Conservation (phyloP, 2,329 filamentous ascomycete genomes). For the Aphanocladium album region DNA sequence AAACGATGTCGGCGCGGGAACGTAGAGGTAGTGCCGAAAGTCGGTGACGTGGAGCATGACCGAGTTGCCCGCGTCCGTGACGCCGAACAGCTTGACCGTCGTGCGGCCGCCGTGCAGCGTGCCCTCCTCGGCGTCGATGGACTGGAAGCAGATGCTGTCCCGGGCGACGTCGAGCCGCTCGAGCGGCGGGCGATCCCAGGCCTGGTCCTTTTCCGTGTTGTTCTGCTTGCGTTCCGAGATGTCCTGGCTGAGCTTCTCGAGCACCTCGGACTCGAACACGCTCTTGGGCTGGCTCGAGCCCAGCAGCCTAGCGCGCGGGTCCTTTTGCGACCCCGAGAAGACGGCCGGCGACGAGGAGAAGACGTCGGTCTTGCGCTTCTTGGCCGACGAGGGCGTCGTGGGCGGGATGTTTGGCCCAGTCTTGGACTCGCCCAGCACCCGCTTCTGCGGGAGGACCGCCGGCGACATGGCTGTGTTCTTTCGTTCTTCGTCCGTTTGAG, state of each 20-base stretch:
- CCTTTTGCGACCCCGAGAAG: conserved; percentile 59
- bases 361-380: conserved; percentile 78
- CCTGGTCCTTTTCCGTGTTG: conserved; percentile 89
- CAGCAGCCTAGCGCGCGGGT: conserved; percentile 52
- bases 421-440: conserved; percentile 65
- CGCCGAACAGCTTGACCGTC: conserved; percentile 87
- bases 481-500: conserved; percentile 4
- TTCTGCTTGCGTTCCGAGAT: conserved; percentile 78
- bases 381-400: conserved; percentile 54
- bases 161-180: conserved; percentile 49
- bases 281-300: conserved; percentile 80
- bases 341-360: conserved; percentile 50
- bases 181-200: conserved; percentile 67
- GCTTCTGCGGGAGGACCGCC: conserved; percentile 61
- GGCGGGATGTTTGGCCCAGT: conserved; percentile 56
- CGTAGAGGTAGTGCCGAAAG: conserved; percentile 94
- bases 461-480: conserved; percentile 37
- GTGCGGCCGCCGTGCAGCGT: conserved; percentile 69
- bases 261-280: conserved; percentile 85
- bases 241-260: conserved; percentile 95
- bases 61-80: conserved; percentile 78
- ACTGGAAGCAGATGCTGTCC: conserved; percentile 81
- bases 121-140: conserved; percentile 93
- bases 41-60: conserved; percentile 92
- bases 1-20: conserved; percentile 82